phyloP scores from a whole-genome alignment of 2,329 filamentous ascomycete genomes.

The Neonectria magnoliae region DNA sequence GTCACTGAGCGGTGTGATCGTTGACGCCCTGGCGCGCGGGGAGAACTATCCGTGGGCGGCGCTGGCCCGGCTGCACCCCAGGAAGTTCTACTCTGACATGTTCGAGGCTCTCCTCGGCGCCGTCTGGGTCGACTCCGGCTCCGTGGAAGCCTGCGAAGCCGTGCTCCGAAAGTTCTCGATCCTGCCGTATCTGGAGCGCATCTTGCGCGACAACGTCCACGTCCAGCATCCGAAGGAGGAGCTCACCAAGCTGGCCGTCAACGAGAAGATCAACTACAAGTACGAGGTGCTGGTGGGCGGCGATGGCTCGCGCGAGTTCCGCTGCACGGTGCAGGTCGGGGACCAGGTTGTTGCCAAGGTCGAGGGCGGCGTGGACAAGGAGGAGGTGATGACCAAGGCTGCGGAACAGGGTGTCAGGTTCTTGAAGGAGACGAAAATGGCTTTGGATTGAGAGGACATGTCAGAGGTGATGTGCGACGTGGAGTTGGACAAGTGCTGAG shows the following conservation, averaged over 20 bases:
- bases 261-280: conserved; percentile 64
- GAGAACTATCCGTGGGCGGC: conserved; percentile 79
- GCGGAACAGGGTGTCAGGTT: conserved; percentile 61
- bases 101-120: conserved; percentile 85
- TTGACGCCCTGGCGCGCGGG: conserved; percentile 59
- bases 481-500: background rate
- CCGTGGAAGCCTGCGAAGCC: conserved; percentile 64
- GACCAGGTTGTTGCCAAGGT: conserved; percentile 57
- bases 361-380: conserved; percentile 55
- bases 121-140: conserved; percentile 82
- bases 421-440: conserved; percentile 40
- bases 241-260: conserved; percentile 67
- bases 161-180: conserved; percentile 75
- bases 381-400: conserved; percentile 66
- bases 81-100: conserved; percentile 86
- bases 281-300: conserved; percentile 41
- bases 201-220: conserved; percentile 69
- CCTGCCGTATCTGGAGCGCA: conserved; percentile 67
- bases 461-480: too few relatives aligned
- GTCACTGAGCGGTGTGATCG: conserved; percentile 59
- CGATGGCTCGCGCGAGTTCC: conserved; percentile 43
- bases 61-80: conserved; percentile 71
- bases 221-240: conserved; percentile 73
- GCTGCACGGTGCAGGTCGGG: conserved; percentile 62
- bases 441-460: background rate